Conservation (phyloP, 2,329 filamentous ascomycete species). For the Penicillium sp. region DNA sequence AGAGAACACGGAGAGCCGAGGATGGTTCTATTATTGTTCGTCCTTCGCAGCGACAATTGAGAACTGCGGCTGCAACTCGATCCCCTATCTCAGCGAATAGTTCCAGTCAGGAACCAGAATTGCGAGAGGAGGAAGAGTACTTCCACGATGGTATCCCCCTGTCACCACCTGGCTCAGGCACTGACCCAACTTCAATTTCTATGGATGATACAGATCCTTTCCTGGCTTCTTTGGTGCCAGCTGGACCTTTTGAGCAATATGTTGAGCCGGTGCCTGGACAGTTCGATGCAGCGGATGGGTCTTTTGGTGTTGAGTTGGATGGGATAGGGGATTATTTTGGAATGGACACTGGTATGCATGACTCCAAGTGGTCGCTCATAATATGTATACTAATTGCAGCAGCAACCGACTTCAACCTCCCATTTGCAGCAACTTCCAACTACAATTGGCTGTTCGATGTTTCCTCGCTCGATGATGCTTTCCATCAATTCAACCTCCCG, state of each 20-base stretch:
- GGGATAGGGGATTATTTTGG: conserved; percentile 55
- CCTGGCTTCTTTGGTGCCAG: conserved; percentile 34
- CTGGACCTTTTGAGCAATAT: conserved; percentile 34
- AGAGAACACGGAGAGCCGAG: conserved; percentile 50
- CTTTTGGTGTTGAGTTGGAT: conserved; percentile 26
- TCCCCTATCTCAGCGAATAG: conserved; percentile 11
- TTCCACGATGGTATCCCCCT: conserved; percentile 24
- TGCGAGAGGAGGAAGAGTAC: conserved; percentile 8
- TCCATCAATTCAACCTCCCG: conserved; percentile 29
- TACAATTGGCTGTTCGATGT: conserved; percentile 63
- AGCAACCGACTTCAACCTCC: conserved; percentile 65
- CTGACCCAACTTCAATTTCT: conserved; percentile 24
- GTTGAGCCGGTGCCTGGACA: conserved; percentile 36
- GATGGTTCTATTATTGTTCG: conserved; percentile 51
- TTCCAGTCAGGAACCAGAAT: conserved; percentile 13
- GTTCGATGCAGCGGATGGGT: conserved; percentile 37
- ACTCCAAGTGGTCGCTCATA: too few relatives aligned
- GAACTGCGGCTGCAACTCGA: conserved; percentile 1
- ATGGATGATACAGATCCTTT: conserved; percentile 30
- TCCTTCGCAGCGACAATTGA: conserved; percentile 30
- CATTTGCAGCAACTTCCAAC: conserved; percentile 62
- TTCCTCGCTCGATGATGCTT: conserved; percentile 39
- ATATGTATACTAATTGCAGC: not conserved
- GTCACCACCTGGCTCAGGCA: conserved; percentile 30
- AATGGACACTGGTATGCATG: conserved; percentile 54